Evolutionary conservation across 345 rosid species (phyloP), one percentile per base, ranked within the genome.

Genomic region (Murraya koenigii): DNA sequence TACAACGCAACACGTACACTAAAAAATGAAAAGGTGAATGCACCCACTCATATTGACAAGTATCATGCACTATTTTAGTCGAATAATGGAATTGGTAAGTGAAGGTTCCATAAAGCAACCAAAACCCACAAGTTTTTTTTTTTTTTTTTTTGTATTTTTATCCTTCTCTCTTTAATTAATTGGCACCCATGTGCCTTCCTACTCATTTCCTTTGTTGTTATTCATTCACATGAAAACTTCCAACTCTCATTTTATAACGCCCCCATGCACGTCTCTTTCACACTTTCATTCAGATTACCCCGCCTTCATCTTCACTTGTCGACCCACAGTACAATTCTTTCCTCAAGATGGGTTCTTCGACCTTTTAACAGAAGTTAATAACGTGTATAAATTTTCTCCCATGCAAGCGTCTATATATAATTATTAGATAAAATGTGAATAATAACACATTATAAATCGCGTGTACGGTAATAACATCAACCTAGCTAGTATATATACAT

Each of bases 171-270:
- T 2, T 41, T 41, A 41, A 41, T 41, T 41, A 52, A 44, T 10
- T 49, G 69, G 25, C 22, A 54, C 35, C 75, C 82, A 72, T 63
- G 82, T 81, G 83, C 66, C 9, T 52, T 71, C 36, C 10, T 44
- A 3, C 80, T 66, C 71, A 30, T 66, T 64, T 74, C 44, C 17
- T 75, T 82, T 30, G 63, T 52, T 75, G 22, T 61, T 66, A 56
- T 62, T 80, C 80, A 44, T 17, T 28, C 62, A 8, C 75, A 33
- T 14, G 66, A 28, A 15, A 25, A 2, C 17, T 8, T 71, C 75
- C 15, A 54, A 28, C 33, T 9, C 10, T 25, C 75, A 30, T 9
- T 22, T 1, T 44, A 38, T 7, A 69, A 59, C 11, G 30, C 28
- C 26, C 71, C 6, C 3, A 13, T 44, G 17, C 63, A 52, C 5